Percentiles rank a stretch among this genome's conserved stretches.
Evolutionary conservation across 129 eudicot genomes (phyloP).

Genomic region (Oenanthe sinensis): DNA sequence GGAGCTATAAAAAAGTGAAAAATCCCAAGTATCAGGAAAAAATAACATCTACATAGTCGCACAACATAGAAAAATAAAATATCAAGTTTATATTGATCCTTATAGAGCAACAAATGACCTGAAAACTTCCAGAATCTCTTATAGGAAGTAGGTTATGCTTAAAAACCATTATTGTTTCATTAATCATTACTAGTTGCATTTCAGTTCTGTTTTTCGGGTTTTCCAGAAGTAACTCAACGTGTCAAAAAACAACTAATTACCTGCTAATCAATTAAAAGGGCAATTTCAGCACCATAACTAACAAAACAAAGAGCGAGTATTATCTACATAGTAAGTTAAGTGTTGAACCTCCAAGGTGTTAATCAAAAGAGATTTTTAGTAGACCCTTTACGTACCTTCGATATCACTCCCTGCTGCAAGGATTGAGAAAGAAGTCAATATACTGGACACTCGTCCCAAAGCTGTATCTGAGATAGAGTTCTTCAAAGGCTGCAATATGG

Average conservation of each 20-base stretch:
- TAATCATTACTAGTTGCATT: background rate
- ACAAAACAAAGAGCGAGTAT: background rate
- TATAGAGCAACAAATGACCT: background rate
- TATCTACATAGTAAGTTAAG: background rate
- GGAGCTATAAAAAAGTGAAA: constrained; percentile 29
- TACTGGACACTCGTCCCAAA: constrained; percentile 60
- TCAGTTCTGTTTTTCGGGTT: background rate
- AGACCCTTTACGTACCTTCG: constrained; percentile 42
- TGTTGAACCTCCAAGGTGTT: background rate
- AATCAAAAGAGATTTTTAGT: background rate
- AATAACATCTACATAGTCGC: background rate
- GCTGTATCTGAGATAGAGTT: constrained; percentile 68
- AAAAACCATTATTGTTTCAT: background rate
- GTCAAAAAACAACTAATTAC: background rate
- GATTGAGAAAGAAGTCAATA: constrained; percentile 67
- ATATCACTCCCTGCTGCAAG: constrained; percentile 31
- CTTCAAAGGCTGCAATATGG: constrained; percentile 34
- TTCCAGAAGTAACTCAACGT: background rate
- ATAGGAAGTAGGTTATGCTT: background rate
- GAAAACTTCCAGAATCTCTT: background rate
- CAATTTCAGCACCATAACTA: background rate
- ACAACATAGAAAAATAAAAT: background rate
- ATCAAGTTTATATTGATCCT: background rate
- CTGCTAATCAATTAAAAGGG: background rate
- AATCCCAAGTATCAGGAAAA: constrained; percentile 17